These are phyloP conservation scores for Neoboletus magnificus DNA, from an alignment of 768 basidiomycete genomes.

Conservation along the genomic window DNA sequence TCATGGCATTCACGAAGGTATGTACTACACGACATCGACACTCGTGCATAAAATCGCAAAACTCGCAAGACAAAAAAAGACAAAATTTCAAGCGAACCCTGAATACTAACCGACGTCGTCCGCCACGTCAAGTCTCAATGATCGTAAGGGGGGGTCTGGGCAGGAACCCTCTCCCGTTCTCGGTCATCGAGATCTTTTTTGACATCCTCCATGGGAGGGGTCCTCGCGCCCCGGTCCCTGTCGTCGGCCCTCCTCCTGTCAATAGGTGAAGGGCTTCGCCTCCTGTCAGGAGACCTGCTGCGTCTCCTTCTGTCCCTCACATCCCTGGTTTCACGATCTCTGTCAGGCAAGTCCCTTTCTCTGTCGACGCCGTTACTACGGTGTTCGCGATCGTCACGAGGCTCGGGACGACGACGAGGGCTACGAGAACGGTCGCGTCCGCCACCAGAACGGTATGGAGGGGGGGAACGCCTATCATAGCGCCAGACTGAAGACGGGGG, in stretches of 20 bases:
- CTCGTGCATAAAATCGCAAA: conserved; percentile 4
- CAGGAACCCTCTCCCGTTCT: conserved; percentile 46
- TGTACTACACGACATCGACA: conserved; percentile 15
- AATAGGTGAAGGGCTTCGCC: conserved; percentile 43
- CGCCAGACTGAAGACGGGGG: conserved; percentile 85
- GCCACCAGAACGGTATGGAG: conserved; percentile 36
- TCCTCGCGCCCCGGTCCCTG: conserved; percentile 47
- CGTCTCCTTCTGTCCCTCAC: conserved; percentile 46
- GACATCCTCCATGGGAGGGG: conserved; percentile 44
- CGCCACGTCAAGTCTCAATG: conserved; percentile 31
- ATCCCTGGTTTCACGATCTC: conserved; percentile 38
- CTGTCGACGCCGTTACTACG: conserved; percentile 38
- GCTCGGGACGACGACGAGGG: conserved; percentile 44
- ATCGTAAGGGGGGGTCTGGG: conserved; percentile 60
- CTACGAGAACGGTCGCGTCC: conserved; percentile 52
- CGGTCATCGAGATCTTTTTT: conserved; percentile 44
- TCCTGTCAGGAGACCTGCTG: conserved; percentile 47
- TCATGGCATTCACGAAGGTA: conserved; percentile 21
- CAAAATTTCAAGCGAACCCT: background rate
- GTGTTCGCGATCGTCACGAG: conserved; percentile 39
- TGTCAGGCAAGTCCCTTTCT: conserved; percentile 30
- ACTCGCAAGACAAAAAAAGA: background rate
- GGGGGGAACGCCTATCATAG: conserved; percentile 55
- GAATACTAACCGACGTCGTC: conserved; percentile 7
- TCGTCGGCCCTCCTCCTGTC: conserved; percentile 42